Conservation (phyloP, 495 filamentous ascomycete genomes). For the Tricharina praecox region DNA sequence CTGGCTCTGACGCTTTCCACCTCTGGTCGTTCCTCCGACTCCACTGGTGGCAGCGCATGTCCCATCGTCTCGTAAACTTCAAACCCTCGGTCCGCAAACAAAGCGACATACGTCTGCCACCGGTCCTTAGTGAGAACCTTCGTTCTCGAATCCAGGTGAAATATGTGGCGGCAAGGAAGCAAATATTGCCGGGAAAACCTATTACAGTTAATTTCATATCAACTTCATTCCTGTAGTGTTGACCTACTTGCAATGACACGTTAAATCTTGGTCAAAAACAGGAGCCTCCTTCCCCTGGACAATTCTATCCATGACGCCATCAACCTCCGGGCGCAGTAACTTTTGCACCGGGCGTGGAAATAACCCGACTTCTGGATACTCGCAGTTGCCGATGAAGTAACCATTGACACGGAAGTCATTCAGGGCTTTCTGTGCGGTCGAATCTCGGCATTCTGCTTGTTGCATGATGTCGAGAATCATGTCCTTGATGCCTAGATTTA, state of each 20-base stretch:
- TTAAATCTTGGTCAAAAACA: not conserved
- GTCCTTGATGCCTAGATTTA: not conserved
- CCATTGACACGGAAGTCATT: no score
- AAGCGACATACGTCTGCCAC: not conserved
- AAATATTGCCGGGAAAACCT: not conserved
- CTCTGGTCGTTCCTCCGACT: not conserved
- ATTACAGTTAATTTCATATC: no score
- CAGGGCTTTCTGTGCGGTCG: not conserved
- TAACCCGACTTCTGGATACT: not conserved
- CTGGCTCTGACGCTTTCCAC: not conserved
- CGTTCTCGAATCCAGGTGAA: not conserved
- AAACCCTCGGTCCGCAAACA: not conserved
- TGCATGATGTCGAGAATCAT: not conserved
- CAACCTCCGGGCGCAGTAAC: not conserved
- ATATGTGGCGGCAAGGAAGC: not conserved
- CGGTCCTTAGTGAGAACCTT: not conserved
- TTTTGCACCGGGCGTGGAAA: not conserved
- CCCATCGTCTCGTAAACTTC: not conserved
- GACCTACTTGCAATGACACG: not conserved
- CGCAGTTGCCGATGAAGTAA: not conserved
- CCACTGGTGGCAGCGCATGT: not conserved
- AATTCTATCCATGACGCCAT: not conserved
- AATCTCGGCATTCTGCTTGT: not conserved
- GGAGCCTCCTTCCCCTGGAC: not conserved
- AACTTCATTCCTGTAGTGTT: no score